Evolutionary conservation across 2,329 filamentous ascomycete genomes (phyloP), one percentile per base, ranked within the genome.

Genomic region (Pyrenochaeta sp.): DNA sequence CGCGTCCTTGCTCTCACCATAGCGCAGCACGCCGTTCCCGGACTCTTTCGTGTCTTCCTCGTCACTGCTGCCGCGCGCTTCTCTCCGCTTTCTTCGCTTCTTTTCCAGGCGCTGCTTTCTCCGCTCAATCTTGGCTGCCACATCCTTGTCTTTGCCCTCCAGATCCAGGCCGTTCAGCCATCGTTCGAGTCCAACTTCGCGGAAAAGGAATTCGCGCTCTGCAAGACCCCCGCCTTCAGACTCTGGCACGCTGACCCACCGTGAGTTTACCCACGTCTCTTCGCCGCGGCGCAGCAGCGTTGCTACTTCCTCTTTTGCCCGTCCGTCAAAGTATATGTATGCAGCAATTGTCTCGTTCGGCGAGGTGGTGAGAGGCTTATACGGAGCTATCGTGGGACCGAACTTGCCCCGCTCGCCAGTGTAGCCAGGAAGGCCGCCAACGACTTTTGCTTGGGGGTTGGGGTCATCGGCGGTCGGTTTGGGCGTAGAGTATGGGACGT

Each of bases 271-370:
- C 95, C 95, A 99, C 1, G 95, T 99, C 80, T 99, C 95, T 76
- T 98, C 95, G 25, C 95, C 94, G 12, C 93, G 90, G 54, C 95
- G 86, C 51, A 99, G 83, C 56, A 99, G 82, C 12, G 95, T 99
- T 51, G 95, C 95, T 2, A 99, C 96, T 80, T 99, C 95, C 77
- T 99, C 95, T 78, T 99, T 99, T 59, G 87, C 86, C 62, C 95
- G 86, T 19, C 95, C 95, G 78, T 99, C 95, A 74, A 99, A 99
- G 81, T 99, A 99, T 69, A 99, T 98, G 78, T 99, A 99, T 37
- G 94, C 95, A 32, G 95, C 95, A 69, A 99, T 94, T 13, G 95
- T 99, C 81, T 99, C 95, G 78, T 97, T 97, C 55, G 92, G 90
- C 32, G 92, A 96, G 60, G 91, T 90, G 22, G 95, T 98, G 81